A percentile compares a stretch with the other conserved stretches of the same genome.
Evolutionary conservation across 306 rosid genomes (phyloP).

Genomic region (Arachis stenosperma): DNA sequence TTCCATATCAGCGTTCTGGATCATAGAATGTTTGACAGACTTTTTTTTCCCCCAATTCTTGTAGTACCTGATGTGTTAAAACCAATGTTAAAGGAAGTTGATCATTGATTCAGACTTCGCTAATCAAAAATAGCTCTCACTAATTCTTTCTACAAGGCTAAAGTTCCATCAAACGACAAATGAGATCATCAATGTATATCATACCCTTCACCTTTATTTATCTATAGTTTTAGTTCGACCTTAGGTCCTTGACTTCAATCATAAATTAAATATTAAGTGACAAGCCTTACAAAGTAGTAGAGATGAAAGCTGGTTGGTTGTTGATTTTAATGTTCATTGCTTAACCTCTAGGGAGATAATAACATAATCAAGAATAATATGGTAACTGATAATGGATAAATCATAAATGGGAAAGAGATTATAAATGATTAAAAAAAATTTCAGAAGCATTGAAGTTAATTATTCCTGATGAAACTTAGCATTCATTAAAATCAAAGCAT

Average conservation of each 20-base stretch:
- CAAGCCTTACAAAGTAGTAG: not conserved
- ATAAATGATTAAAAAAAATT: not conserved
- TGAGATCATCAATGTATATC: conserved; percentile 15
- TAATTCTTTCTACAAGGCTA: conserved; percentile 12
- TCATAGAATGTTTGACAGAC: conserved; percentile 52
- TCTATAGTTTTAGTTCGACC: conserved; percentile 8
- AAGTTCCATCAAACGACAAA: conserved; percentile 6
- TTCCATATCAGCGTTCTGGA: conserved; percentile 60
- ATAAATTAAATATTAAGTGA: conserved; percentile 1
- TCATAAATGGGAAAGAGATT: too few species aligned
- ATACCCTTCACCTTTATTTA: conserved; percentile 21
- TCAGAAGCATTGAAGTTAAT: not conserved
- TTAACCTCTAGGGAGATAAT: not conserved
- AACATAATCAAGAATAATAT: not conserved
- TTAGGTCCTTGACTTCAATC: conserved; percentile 17
- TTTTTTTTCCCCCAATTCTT: conserved; percentile 45
- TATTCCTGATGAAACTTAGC: not conserved
- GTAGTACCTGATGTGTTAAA: conserved; percentile 52
- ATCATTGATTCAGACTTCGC: conserved; percentile 6
- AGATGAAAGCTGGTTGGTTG: not conserved
- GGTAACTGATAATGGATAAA: not conserved
- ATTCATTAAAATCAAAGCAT: not conserved
- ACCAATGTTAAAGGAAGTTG: conserved; percentile 37
- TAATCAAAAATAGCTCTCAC: conserved; percentile 13
- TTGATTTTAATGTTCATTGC: not conserved